phyloP scores from a whole-genome alignment of 129 eudicot species.

The Artemisia argyi region DNA sequence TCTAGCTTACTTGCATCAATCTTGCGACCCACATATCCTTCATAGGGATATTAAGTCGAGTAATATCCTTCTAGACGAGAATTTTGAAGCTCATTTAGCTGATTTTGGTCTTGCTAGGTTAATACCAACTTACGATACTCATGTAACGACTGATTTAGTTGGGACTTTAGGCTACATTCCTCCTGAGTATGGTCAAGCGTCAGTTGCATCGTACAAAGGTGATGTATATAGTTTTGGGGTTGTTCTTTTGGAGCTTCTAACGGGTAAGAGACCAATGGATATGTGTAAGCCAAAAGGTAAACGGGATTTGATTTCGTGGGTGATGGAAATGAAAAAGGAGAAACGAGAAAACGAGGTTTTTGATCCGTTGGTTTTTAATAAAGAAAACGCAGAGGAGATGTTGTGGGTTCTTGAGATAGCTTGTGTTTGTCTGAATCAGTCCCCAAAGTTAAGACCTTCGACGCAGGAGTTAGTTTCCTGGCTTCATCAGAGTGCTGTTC shows the following conservation, averaged over 20 bases:
- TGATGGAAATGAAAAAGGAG: conserved; percentile 12
- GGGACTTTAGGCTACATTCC: conserved; percentile 24
- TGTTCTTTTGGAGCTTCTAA: conserved; percentile 13
- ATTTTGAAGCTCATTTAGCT: conserved; percentile 22
- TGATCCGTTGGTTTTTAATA: conserved; percentile 12
- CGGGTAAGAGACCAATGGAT: conserved; percentile 19
- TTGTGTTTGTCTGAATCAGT: conserved; percentile 16
- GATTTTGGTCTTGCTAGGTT: conserved; percentile 21
- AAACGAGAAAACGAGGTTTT: conserved; percentile 11
- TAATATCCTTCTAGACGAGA: conserved; percentile 12
- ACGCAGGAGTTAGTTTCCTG: conserved; percentile 12
- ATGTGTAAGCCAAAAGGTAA: conserved; percentile 11
- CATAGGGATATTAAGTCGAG: conserved; percentile 12
- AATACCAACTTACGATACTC: conserved; percentile 12
- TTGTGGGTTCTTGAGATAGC: conserved; percentile 20
- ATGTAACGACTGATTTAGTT: conserved; percentile 21
- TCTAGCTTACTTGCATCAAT: conserved; percentile 20
- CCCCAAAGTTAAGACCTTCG: conserved; percentile 5
- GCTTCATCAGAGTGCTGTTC: conserved; percentile 4
- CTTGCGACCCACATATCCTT: conserved; percentile 16
- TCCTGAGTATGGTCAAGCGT: conserved; percentile 21
- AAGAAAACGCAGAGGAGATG: conserved; percentile 7
- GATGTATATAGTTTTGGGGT: conserved; percentile 20
- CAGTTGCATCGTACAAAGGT: conserved; percentile 13
- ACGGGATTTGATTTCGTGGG: conserved; percentile 16